phyloP scores from a whole-genome alignment of 78 protist species.

The Polysphondylium violaceum region DNA sequence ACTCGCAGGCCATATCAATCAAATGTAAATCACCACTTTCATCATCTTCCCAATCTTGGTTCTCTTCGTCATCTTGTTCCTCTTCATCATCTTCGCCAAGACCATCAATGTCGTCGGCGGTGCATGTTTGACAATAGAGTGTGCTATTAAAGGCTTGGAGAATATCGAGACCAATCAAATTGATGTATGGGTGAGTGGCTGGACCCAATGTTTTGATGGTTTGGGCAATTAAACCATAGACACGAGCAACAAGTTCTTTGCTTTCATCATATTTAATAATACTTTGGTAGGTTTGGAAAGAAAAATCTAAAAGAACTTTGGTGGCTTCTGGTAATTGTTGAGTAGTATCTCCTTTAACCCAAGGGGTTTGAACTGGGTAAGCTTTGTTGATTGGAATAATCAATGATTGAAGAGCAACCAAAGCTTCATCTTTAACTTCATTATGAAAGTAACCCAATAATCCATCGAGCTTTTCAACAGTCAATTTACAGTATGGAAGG shows the following conservation, averaged over 20 bases:
- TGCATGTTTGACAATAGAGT: conserved; percentile 45
- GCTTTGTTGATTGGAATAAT: not conserved
- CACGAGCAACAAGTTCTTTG: conserved; percentile 35
- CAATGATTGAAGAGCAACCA: conserved; percentile 9
- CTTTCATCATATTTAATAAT: conserved; percentile 1
- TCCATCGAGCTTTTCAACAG: conserved; percentile 2
- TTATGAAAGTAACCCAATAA: conserved; percentile 25
- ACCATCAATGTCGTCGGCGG: not conserved
- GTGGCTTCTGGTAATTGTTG: not conserved
- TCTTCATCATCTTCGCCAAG: not conserved
- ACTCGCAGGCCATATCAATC: conserved; percentile 32
- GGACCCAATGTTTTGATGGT: conserved; percentile 28
- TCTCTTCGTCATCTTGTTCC: not conserved
- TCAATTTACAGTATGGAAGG: not conserved
- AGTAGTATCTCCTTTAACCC: conserved; percentile 38
- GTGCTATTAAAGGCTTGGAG: conserved; percentile 8
- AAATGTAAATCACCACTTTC: conserved; percentile 32
- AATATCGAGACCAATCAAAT: not conserved
- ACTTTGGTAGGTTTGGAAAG: conserved; percentile 39
- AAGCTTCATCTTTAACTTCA: conserved; percentile 28
- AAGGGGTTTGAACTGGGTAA: conserved; percentile 10
- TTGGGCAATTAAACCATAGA: conserved; percentile 33
- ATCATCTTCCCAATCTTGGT: conserved; percentile 45
- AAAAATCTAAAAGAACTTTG: conserved; percentile 25
- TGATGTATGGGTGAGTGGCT: conserved; percentile 40